These are phyloP conservation scores for Sporobolomyces pararoseus DNA, from an alignment of 768 basidiomycete species.

Conservation along the genomic window DNA sequence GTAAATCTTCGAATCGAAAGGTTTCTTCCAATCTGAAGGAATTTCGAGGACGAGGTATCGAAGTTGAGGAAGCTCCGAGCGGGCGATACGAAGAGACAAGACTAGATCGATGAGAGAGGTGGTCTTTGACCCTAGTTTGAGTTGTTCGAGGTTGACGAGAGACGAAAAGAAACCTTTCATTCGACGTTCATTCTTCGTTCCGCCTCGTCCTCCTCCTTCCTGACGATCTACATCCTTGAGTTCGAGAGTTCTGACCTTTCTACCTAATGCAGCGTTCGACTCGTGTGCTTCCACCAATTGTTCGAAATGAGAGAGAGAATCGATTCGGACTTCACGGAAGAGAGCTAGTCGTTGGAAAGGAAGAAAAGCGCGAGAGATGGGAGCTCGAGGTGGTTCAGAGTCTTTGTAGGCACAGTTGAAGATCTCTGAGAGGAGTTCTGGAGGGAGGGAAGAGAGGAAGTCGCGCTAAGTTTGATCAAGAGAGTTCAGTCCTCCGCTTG, in stretches of 20 bases:
- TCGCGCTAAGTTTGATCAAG: conserved; percentile 9
- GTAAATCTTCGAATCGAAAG: neutral
- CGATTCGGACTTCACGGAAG: neutral
- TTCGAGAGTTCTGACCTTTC: neutral
- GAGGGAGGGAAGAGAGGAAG: conserved; percentile 4
- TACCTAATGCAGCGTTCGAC: neutral
- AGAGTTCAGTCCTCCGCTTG: neutral
- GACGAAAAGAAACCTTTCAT: conserved; percentile 10
- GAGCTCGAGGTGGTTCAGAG: neutral
- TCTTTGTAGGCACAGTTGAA: neutral
- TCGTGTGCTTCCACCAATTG: neutral
- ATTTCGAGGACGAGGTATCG: neutral
- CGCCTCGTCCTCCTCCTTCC: no score
- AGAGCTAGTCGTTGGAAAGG: conserved; percentile 4
- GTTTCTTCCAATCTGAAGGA: neutral
- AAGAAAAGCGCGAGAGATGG: neutral
- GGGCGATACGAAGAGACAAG: conserved; percentile 4
- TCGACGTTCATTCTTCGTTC: neutral
- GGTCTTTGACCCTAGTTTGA: neutral
- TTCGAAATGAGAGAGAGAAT: neutral
- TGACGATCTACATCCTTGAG: neutral
- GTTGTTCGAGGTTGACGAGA: conserved; percentile 10
- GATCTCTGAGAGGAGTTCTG: conserved; percentile 20
- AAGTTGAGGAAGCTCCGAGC: neutral
- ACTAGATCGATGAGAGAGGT: neutral